Evolutionary conservation across 148 eudicot species (phyloP).

Genomic region (Euryodendron excelsum): DNA sequence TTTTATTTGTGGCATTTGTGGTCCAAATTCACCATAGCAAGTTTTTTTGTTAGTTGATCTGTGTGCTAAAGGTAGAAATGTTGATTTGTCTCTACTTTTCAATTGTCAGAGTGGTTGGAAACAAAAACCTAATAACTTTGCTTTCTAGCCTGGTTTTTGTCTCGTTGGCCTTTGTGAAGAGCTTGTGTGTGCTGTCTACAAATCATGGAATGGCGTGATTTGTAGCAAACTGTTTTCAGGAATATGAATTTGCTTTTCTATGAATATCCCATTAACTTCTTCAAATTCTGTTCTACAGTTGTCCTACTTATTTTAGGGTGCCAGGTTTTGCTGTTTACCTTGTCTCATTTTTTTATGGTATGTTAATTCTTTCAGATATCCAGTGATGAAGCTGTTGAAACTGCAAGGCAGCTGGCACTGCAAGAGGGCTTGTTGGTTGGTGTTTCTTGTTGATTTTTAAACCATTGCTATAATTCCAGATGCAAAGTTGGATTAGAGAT

Average conservation of each 20-base stretch:
- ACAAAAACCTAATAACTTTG: not conserved
- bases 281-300: constrained; percentile 1
- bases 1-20: not conserved
- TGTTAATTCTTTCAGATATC: constrained; percentile 55
- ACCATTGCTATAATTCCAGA: not conserved
- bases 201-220: not conserved
- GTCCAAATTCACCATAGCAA: not conserved
- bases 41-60: not conserved
- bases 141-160: not conserved
- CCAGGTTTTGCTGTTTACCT: not conserved
- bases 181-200: not conserved
- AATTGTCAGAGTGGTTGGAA: not conserved
- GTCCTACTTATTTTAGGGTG: not conserved
- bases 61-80: not conserved
- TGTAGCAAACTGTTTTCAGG: constrained; percentile 6
- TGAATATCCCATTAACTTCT: not conserved
- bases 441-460: constrained; percentile 17
- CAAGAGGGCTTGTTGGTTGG: constrained; percentile 97
- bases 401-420: constrained; percentile 89
- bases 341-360: not conserved
- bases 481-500: not conserved
- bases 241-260: not conserved
- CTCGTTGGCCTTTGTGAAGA: not conserved
- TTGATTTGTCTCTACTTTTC: not conserved
- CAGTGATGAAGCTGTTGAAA: constrained; percentile 88